Percentiles rank a stretch among this genome's conserved stretches.
These are phyloP conservation scores for Aspergillus haitiensis DNA, from an alignment of 495 filamentous ascomycete species.

Conservation along the genomic window DNA sequence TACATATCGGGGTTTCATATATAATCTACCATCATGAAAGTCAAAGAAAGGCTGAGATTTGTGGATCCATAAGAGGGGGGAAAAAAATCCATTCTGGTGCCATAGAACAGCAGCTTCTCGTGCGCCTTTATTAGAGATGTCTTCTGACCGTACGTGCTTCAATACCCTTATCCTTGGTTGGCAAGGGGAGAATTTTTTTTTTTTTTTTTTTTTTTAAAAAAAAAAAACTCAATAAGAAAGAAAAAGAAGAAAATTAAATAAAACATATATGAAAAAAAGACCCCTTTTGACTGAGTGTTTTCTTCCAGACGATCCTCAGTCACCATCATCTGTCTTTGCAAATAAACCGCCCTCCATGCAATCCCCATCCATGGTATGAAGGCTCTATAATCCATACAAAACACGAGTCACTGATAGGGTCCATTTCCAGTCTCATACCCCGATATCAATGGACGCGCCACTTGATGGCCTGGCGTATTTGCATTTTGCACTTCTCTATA, in stretches of 20 bases:
- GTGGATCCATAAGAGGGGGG: conserved; percentile 16
- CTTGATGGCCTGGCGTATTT: conserved; percentile 27
- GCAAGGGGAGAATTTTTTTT: conserved; percentile 20
- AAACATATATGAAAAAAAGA: background rate
- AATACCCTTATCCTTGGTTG: conserved; percentile 11
- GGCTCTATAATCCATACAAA: background rate
- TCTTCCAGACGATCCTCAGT: conserved; percentile 14
- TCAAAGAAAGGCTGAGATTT: background rate
- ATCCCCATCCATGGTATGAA: conserved; percentile 13
- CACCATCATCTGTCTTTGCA: conserved; percentile 2
- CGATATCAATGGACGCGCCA: conserved; percentile 32
- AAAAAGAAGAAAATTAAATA: background rate
- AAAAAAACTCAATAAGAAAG: background rate
- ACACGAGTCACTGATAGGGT: background rate
- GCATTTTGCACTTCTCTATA: conserved; percentile 44
- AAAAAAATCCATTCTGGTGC: background rate
- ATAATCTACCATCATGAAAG: conserved; percentile 1
- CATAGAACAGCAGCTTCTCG: conserved; percentile 14
- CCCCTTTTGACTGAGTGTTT: background rate
- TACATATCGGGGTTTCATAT: conserved; percentile 1
- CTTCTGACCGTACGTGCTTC: conserved; percentile 17
- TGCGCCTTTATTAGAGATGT: conserved; percentile 15
- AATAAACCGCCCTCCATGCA: background rate
- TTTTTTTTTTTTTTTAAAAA: too few species aligned
- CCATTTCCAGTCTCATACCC: conserved; percentile 23